Evolutionary conservation across 768 basidiomycete species (phyloP), one percentile per base, ranked within the genome.

Genomic region (Panus rudis): DNA sequence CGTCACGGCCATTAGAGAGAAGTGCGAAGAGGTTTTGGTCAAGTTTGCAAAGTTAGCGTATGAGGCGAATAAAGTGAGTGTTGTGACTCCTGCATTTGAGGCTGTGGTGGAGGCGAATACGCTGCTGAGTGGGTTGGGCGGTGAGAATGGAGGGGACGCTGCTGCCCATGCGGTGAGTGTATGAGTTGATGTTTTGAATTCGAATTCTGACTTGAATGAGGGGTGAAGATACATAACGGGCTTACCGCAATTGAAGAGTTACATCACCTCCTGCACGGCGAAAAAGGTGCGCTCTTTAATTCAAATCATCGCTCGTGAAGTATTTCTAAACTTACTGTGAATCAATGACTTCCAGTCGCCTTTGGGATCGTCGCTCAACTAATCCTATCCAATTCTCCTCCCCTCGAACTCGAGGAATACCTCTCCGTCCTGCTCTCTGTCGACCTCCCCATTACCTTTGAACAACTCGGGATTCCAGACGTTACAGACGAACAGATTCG

Each of bases 21-120:
- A 61, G 52, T 61, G 60, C 54, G 60, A 61, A 51, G 60, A 61
- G 50, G 56, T 61, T 43, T 47, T 61, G 52, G 57, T 61, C 52
- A 51, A 51, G 52, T 61, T 52, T 41, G 60, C 56, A 6, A 50
- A 51, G 48, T 56, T 56, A 48, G 60, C 60, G 37, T 56, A 56
- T 47, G 56, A 61, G 43, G 57, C 60, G 37, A 61, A 59, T 51
- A 49, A 51, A 41, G 60, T 54, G 31, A 37, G 52, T 24, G 56
- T 52, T 13, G 44, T 57, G 24, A 61, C 60, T 5, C 58, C 57
- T 12, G 60, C 60, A 23, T 54, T 61, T 28, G 60, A 61, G 52
- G 58, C 57, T 4, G 60, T 61, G 39, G 60, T 61, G 6, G 60
- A 61, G 47, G 60, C 60, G 28, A 61, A 61, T 45, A 61, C 60